Conservation (phyloP, 2,329 filamentous ascomycete genomes). For the Fusarium sp. region DNA sequence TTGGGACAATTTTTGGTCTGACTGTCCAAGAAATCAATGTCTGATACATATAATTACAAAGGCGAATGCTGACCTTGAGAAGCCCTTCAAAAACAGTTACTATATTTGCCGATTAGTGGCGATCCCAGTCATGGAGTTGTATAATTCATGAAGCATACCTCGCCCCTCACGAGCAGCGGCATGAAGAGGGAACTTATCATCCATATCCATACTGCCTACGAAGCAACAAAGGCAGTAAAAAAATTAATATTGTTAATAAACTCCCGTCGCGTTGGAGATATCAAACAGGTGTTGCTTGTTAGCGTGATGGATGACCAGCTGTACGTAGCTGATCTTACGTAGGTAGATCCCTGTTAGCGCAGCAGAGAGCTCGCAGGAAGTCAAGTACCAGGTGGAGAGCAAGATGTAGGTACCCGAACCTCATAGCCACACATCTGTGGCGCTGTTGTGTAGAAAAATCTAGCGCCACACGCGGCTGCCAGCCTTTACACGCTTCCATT, state of each 20-base stretch:
- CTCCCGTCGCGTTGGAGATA: not conserved
- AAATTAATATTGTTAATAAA: not conserved
- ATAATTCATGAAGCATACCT: constrained; percentile 62
- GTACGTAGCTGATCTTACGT: constrained; percentile 10
- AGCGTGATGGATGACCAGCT: not conserved
- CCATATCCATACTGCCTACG: constrained; percentile 38
- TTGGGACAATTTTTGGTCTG: constrained; percentile 79
- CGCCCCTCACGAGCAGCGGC: constrained; percentile 86
- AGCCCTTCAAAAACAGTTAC: constrained; percentile 75
- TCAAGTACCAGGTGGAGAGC: not conserved
- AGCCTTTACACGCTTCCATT: constrained; percentile 36
- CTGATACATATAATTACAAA: not conserved
- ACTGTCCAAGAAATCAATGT: constrained; percentile 55
- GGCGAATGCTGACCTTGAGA: constrained; percentile 41
- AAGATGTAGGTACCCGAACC: not conserved
- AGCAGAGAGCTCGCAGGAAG: not conserved
- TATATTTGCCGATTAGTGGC: constrained; percentile 48
- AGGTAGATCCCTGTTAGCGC: not conserved
- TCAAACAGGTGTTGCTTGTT: not conserved
- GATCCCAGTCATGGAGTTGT: not conserved
- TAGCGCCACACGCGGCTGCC: constrained; percentile 46
- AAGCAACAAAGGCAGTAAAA: not conserved
- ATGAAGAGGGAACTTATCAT: constrained; percentile 82
- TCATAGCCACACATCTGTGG: constrained; percentile 29
- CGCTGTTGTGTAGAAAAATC: not conserved